A percentile compares a stretch with the other conserved stretches of the same genome.
phyloP scores from a whole-genome alignment of 2,329 filamentous ascomycete genomes.

The Rhynchosporium graminicola region DNA sequence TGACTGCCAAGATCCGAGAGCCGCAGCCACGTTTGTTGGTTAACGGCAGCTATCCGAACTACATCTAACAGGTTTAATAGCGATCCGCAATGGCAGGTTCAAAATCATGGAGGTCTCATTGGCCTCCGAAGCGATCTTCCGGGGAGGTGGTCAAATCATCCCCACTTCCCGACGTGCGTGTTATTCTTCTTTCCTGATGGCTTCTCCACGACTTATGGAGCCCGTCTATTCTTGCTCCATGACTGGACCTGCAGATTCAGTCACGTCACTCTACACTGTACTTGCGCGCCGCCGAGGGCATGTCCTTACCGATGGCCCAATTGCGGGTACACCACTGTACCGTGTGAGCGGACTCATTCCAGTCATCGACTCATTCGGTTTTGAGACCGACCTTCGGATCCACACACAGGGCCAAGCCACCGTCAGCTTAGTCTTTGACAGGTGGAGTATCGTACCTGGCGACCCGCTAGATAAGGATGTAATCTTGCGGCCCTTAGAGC shows the following conservation, averaged over 20 bases:
- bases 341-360: constrained; percentile 88
- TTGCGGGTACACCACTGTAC: constrained; percentile 92
- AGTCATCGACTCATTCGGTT: constrained; percentile 96
- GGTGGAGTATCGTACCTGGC: constrained; percentile 93
- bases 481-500: constrained; percentile 79
- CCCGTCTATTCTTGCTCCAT: constrained; percentile 91
- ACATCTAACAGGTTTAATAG: constrained; percentile 48
- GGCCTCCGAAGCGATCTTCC: constrained; percentile 87
- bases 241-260: constrained; percentile 87
- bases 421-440: constrained; percentile 89
- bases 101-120: constrained; percentile 89
- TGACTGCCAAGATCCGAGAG: not conserved
- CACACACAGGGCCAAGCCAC: constrained; percentile 93
- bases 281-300: constrained; percentile 86
- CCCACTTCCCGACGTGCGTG: constrained; percentile 89
- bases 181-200: constrained; percentile 97
- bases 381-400: constrained; percentile 95
- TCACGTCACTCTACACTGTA: constrained; percentile 88
- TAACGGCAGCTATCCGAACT: constrained; percentile 27
- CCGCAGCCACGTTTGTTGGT: constrained; percentile 27
- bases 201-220: constrained; percentile 94
- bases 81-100: constrained; percentile 98
- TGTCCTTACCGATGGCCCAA: constrained; percentile 89
- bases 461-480: constrained; percentile 91
- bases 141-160: constrained; percentile 95